phyloP scores from a whole-genome alignment of 2,329 filamentous ascomycete genomes.

The Beauveria sp. region DNA sequence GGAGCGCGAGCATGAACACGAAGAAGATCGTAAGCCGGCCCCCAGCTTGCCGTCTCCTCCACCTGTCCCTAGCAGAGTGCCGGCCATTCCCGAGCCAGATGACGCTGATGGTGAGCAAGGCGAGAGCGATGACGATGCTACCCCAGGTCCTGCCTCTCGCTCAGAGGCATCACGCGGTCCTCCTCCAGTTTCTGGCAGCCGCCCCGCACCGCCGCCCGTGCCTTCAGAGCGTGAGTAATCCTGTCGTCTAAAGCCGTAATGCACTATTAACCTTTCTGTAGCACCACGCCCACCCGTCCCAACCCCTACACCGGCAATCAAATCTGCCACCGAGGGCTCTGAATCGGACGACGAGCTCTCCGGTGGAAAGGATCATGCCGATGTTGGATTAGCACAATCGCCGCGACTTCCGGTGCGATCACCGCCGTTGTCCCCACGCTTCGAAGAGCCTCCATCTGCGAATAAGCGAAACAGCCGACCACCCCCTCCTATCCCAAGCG shows the following conservation, averaged over 20 bases:
- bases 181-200: slow-evolving; percentile 41
- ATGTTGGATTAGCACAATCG: slow-evolving; percentile 29
- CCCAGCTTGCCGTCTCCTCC: slow-evolving; percentile 28
- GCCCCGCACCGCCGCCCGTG: slow-evolving; percentile 51
- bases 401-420: slow-evolving; percentile 18
- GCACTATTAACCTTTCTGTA: slow-evolving; percentile 29
- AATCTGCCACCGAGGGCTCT: slow-evolving; percentile 68
- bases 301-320: slow-evolving; percentile 42
- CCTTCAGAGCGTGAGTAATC: slow-evolving; percentile 51
- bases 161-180: slow-evolving; percentile 28
- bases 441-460: slow-evolving; percentile 30
- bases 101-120: slow-evolving; percentile 17
- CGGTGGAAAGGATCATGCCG: slow-evolving; percentile 33
- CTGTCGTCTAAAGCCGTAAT: slow-evolving; percentile 10
- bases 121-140: slow-evolving; percentile 25
- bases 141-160: slow-evolving; percentile 24
- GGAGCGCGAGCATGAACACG: slow-evolving; percentile 21
- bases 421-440: slow-evolving; percentile 28
- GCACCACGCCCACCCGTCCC: slow-evolving; percentile 53
- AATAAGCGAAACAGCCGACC: slow-evolving; percentile 50
- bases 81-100: slow-evolving; percentile 20
- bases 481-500: slow-evolving; percentile 54
- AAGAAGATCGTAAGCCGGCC: slow-evolving; percentile 28
- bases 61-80: slow-evolving; percentile 19
- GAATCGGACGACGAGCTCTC: slow-evolving; percentile 86